Base-by-base conservation (phyloP, 139 green algal genomes). In the Zygnema cylindricum region DNA sequence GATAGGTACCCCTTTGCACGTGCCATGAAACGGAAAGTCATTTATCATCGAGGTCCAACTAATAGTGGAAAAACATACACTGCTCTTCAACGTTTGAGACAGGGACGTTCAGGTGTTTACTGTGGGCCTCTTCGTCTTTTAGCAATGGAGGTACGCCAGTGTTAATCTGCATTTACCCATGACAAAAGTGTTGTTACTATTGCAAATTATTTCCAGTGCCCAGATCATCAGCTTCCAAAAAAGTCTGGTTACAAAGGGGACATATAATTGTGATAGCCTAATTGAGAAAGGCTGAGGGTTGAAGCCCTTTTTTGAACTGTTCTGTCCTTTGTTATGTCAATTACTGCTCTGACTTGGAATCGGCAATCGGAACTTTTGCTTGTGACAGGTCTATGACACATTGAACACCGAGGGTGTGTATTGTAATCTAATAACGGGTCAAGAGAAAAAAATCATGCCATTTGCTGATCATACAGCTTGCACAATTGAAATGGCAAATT, bases 11-110 rank as follows among this genome's bases (percentile, higher is more conserved):
- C 95, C 0, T 57, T 95, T 11, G 97, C 97, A 2, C 91, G 97
- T 2, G 85, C 95, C 1, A 89, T 99, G 55, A 69, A 93, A 73
- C 94, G 97, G 7, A 87, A 89, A 39, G 95, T 99, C 79, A 90
- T 98, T 32, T 98, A 98, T 82, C 97, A 99, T 85, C 89, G 94
- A 79, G 97, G 97, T 7, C 97, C 97, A 63, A 99, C 97, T 49
- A 99, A 99, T 95, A 97, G 93, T 81, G 97, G 97, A 85, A 99
- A 99, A 93, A 99, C 97, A 38, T 95, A 98, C 90, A 86, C 93
- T 0, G 97, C 97, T 0, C 88, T 98, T 38, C 82, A 95, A 86
- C 69, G 81, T 23, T 69, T 95, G 54, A 88, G 83, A 43, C 55
- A 55, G 41, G 90, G 86, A 25, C 30, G 33, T 0, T 93, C 87